Evolutionary conservation across 1,139 yeast species (phyloP), one percentile per base, ranked within the genome.

Genomic region (Oligophagozyma castellii): DNA sequence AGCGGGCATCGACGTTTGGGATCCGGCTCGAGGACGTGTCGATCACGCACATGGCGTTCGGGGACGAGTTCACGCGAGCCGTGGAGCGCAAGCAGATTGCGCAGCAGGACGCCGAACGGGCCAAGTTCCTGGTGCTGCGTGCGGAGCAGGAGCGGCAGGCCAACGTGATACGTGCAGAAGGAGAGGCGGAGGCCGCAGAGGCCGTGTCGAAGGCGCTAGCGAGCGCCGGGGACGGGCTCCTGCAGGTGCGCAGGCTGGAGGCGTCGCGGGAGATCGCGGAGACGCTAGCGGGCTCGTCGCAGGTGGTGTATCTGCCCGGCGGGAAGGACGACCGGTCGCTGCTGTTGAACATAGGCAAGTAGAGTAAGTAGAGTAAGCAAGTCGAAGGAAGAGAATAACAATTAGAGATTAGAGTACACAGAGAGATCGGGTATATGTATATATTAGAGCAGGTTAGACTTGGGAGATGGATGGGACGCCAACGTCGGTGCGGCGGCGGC

Each of bases 31-130:
- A 92, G 58, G 99, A 92, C 57, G 98, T 92, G 28, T 81, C 95
- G 16, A 92, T 92, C 42, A 92, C 99, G 14, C 98, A 92, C 60
- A 77, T 92, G 86, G 81, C 95, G 1, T 92, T 92, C 56, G 98
- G 98, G 32, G 71, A 70, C 43, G 99, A 92, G 53, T 92, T 92
- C 62, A 92, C 99, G 34, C 86, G 83, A 59, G 96, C 98, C 14
- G 98, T 89, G 34, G 99, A 92, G 61, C 94, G 83, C 61, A 92
- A 92, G 59, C 98, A 92, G 59, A 92, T 92, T 58, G 98, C 98
- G 19, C 98, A 89, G 62, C 98, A 92, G 59, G 98, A 92, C 52
- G 96, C 99, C 14, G 98, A 92, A 61, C 72, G 98, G 46, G 95
- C 96, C 35, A 78, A 80, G 50, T 92, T 73, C 55, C 66, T 84